Conservation (phyloP, 2,329 filamentous ascomycete genomes). For the Capronia coronata region DNA sequence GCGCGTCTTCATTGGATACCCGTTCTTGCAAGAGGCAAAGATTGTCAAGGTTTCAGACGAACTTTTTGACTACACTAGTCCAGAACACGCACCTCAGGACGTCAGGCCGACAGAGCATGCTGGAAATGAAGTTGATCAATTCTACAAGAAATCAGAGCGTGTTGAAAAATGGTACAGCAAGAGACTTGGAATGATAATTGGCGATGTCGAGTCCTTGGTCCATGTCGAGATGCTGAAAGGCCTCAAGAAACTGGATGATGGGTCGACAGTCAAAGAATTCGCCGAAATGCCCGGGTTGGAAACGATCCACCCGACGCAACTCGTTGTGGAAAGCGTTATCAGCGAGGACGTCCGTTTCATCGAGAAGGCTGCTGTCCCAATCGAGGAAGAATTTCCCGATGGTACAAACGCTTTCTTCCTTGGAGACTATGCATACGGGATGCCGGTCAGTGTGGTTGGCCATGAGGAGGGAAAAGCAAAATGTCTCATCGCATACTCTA, state of each 20-base stretch:
- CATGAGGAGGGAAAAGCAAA: constrained; percentile 70
- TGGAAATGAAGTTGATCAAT: constrained; percentile 71
- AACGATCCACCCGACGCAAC: constrained; percentile 83
- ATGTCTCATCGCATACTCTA: constrained; percentile 67
- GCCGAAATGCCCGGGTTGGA: constrained; percentile 77
- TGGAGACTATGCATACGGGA: constrained; percentile 85
- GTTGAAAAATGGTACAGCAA: constrained; percentile 88
- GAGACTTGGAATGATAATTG: constrained; percentile 79
- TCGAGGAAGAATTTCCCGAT: constrained; percentile 84
- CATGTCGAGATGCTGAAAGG: constrained; percentile 93
- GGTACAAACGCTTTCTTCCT: constrained; percentile 85
- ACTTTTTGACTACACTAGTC: constrained; percentile 76
- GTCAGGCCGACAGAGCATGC: constrained; percentile 65
- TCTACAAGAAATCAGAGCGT: constrained; percentile 72
- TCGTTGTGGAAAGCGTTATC: constrained; percentile 79
- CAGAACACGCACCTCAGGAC: constrained; percentile 55
- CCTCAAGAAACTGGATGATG: constrained; percentile 80
- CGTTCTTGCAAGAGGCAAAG: constrained; percentile 90
- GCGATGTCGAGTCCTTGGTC: constrained; percentile 78
- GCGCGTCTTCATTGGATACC: constrained; percentile 85
- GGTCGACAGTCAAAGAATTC: constrained; percentile 88
- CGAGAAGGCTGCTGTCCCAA: constrained; percentile 76
- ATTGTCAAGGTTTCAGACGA: constrained; percentile 86
- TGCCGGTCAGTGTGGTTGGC: constrained; percentile 73
- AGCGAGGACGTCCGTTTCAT: constrained; percentile 91